Evolutionary conservation across 768 basidiomycete species (phyloP), one percentile per base, ranked within the genome.

Genomic region (Naganishia onofrii): DNA sequence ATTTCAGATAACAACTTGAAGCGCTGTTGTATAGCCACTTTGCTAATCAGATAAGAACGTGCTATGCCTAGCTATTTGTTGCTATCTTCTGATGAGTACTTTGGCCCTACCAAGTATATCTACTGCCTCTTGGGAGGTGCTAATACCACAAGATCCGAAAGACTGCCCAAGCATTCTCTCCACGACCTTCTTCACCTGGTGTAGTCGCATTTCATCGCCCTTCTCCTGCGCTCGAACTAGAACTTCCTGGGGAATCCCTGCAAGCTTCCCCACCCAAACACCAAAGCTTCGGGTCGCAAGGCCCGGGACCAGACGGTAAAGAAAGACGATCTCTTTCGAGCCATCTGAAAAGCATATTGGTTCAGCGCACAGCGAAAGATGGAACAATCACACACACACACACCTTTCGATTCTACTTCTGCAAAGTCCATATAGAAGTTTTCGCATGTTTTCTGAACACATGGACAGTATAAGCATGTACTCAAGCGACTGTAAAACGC

Each of bases 341-440:
- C 92, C 90, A 76, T 90, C 88, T 71, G 71, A 58, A 34, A 70
- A 29, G 26, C 29, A 19, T 52, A 46, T 15, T 42, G 42, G 42
- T 42, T 42, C 42, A 42, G 42, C 42, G 2, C 42, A 17, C 42
- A 42, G 8, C 15, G 42, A 17, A 8, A 8, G 15, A 15, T 42
- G 42, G 2, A 2, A 10, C 15, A 15, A 42, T 2, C 38, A 1
- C 21, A 17, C 9, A 1, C 21, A 17, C 9, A 42, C 75, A 67
- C 31, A 82, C 79, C 78, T 51, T 90, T 84, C 3, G 88, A 84
- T 34, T 83, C 83, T 15, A 89, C 87, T 48, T 88, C 87, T 28
- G 85, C 84, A 75, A 91, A 95, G 29, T 87, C 88, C 90, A 97
- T 94, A 76, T 96, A 93, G 74, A 90, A 78, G 77, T 93, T 94